Conservation (phyloP, 352 stramenopile species). For the Globisporangium paddicum region DNA sequence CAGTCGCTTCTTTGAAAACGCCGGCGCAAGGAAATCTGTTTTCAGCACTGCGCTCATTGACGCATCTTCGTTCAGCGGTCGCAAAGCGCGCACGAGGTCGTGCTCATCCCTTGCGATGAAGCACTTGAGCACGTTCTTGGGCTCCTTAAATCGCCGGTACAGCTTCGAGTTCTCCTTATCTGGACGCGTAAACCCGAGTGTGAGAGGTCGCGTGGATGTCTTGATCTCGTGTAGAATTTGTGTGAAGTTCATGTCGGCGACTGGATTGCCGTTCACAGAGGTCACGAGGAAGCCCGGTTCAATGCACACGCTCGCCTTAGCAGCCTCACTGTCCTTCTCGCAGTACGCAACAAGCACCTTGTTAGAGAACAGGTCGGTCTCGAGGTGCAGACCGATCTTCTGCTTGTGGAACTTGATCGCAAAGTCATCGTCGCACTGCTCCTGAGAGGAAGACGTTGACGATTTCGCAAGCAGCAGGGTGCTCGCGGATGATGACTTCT, state of each 20-base stretch:
- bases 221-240: conserved; percentile 54
- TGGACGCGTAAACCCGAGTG: conserved; percentile 49
- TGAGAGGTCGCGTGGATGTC: conserved; percentile 35
- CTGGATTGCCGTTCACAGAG: conserved; percentile 51
- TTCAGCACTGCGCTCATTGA: conserved; percentile 49
- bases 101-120: conserved; percentile 40
- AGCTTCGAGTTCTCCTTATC: conserved; percentile 20
- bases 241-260: conserved; percentile 34
- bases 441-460: not conserved
- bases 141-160: conserved; percentile 39
- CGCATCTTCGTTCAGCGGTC: conserved; percentile 43
- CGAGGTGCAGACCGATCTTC: conserved; percentile 63
- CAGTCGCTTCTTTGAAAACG: conserved; percentile 22
- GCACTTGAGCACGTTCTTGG: conserved; percentile 46
- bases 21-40: conserved; percentile 29
- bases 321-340: conserved; percentile 59
- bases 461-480: conserved; percentile 18
- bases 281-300: conserved; percentile 52
- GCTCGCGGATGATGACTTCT: conserved; percentile 22
- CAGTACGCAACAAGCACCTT: conserved; percentile 56
- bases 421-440: conserved; percentile 39
- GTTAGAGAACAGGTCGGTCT: conserved; percentile 56
- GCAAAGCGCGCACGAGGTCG: conserved; percentile 37
- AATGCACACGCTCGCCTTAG: conserved; percentile 30
- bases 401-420: conserved; percentile 50